These are phyloP conservation scores for Gleditsia sinensis DNA, from an alignment of 306 rosid species.

Conservation along the genomic window DNA sequence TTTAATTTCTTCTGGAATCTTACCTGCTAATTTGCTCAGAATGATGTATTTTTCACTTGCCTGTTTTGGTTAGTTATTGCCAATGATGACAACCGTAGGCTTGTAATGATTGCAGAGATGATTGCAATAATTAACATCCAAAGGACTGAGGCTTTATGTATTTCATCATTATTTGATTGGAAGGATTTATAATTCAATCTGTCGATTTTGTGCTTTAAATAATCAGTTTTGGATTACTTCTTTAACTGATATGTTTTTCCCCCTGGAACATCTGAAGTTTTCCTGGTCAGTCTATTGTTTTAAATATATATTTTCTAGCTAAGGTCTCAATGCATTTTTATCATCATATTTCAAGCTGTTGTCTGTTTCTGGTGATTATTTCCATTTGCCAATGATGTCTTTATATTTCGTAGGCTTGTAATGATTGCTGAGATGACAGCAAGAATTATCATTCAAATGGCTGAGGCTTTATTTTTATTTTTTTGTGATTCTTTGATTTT, in stretches of 20 bases:
- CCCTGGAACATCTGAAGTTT: not conserved
- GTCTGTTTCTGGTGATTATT: not conserved
- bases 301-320: not conserved
- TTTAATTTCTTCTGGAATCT: not conserved
- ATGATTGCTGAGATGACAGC: slow-evolving; percentile 34
- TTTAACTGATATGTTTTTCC: not conserved
- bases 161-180: not conserved
- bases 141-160: slow-evolving; percentile 1
- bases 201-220: not conserved
- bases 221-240: not conserved
- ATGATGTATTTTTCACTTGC: not conserved
- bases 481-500: not conserved
- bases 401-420: slow-evolving; percentile 38
- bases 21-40: not conserved
- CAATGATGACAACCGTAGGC: slow-evolving; percentile 26
- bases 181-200: not conserved
- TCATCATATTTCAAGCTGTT: not conserved
- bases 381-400: slow-evolving; percentile 35
- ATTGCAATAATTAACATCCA: slow-evolving; percentile 13
- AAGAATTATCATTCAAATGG: slow-evolving; percentile 31
- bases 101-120: slow-evolving; percentile 28
- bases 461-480: slow-evolving; percentile 1
- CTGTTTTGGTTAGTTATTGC: not conserved
- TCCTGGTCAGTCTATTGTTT: not conserved
- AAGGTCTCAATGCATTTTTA: not conserved